Base-by-base conservation (phyloP, 768 basidiomycete genomes). In the Kwoniella dendrophila region DNA sequence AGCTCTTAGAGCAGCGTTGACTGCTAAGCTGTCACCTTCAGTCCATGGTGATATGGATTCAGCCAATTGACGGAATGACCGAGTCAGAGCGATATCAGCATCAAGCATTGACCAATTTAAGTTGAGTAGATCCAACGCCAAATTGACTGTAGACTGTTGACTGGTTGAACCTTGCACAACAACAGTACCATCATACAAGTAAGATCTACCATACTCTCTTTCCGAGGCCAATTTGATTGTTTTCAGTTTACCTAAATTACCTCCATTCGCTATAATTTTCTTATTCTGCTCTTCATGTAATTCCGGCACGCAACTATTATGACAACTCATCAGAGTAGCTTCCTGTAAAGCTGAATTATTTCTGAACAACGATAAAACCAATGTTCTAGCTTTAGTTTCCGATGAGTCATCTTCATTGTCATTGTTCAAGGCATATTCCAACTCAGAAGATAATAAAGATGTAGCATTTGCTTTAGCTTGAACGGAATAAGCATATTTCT, bases 81-180 rank as follows among this genome's bases (percentile, higher is more conserved):
- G 86, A 0, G 88, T 85, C 45, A 92, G 82, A 1, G 85, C 81
- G 1, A 84, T 85, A 75, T 94, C 90, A 0, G 89, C 83, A 69
- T 95, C 88, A 22, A 89, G 82, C 38, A 96, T 81, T 0, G 92
- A 93, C 49, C 93, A 83, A 73, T 94, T 93, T 67, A 92, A 83
- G 77, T 96, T 96, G 76, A 94, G 86, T 0, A 87, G 86, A 49
- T 85, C 81, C 2, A 92, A n/a, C 3, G 69, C 80, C 33, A 84
- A 83, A 50, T 83, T 85, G 66, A 89, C 84, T 14, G 86, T 80
- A 4, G 80, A 79, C 57, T 75, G 76, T 33, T 67, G 27, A 59
- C 56, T 4, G 82, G 81, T 38, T 1, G 62, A 63, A 16, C 34
- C 55, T 36, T 32, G 62, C 8, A 57, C 56, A 20, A 44, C 22